Evolutionary conservation across 2,329 filamentous ascomycete species (phyloP).

Genomic region (Sporothrix sp.): DNA sequence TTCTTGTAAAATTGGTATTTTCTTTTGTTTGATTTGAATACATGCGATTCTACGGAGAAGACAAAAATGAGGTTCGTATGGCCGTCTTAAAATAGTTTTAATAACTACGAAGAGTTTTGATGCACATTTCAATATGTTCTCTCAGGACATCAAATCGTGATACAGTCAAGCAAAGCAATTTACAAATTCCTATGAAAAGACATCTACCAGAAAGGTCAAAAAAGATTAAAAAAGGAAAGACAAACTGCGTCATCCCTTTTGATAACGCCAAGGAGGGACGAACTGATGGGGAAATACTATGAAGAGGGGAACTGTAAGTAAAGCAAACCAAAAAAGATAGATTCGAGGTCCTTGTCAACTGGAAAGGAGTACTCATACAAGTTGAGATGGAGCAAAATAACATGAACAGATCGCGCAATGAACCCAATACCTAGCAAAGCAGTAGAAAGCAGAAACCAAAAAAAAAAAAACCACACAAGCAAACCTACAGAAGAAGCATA

Average conservation of each 20-base stretch:
- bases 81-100: too few species aligned
- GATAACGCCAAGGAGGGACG: background rate
- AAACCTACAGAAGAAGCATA: background rate
- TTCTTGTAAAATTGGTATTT: background rate
- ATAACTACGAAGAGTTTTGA: too few species aligned
- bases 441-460: constrained; percentile 1
- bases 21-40: too few species aligned
- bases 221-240: background rate
- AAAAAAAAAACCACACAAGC: background rate
- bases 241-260: background rate
- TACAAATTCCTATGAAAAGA: background rate
- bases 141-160: too few species aligned
- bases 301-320: background rate
- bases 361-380: background rate
- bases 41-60: too few species aligned
- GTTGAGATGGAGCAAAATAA: background rate
- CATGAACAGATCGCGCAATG: background rate
- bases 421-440: background rate
- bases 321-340: background rate
- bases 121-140: too few species aligned
- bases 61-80: background rate
- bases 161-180: background rate
- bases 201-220: background rate
- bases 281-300: background rate
- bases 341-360: too few species aligned